Conservation (phyloP, 1,139 yeast genomes). For the Blastobotrys raffinosifermentans region DNA sequence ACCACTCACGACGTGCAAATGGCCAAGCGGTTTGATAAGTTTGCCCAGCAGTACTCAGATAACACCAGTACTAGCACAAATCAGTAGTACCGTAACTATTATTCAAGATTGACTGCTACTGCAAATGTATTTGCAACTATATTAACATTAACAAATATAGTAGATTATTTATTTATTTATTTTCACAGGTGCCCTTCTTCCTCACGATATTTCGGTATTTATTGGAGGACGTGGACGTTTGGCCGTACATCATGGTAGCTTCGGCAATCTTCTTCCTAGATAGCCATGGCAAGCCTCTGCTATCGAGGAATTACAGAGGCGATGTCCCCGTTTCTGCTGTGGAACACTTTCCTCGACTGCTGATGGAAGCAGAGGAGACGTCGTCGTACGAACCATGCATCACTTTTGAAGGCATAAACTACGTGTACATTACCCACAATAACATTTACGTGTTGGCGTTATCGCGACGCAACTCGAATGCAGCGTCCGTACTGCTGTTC, state of each 20-base stretch:
- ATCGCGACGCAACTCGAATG: slow-evolving; percentile 70
- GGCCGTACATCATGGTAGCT: slow-evolving; percentile 73
- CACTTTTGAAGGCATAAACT: slow-evolving; percentile 70
- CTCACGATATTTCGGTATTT: no score
- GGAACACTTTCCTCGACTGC: slow-evolving; percentile 74
- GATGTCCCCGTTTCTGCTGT: slow-evolving; percentile 78
- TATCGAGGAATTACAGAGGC: slow-evolving; percentile 87
- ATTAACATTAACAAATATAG: no score
- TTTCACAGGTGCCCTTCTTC: no score
- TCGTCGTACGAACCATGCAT: slow-evolving; percentile 68
- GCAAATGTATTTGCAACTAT: no score
- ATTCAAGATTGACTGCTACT: no score
- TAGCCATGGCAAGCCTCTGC: slow-evolving; percentile 79
- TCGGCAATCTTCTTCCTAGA: slow-evolving; percentile 89
- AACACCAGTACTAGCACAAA: no score
- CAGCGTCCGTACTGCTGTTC: slow-evolving; percentile 73
- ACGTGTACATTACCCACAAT: slow-evolving; percentile 74
- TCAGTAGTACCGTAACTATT: no score
- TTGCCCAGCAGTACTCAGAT: slow-evolving; percentile 10
- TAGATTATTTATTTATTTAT: no score
- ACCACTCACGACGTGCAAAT: slow-evolving; percentile 52
- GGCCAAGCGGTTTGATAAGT: slow-evolving; percentile 47
- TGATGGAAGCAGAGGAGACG: slow-evolving; percentile 62
- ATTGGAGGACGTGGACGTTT: no score
- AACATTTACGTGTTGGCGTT: slow-evolving; percentile 80